Evolutionary conservation across 208 protist species (phyloP).

Genomic region (Angomonas ambiguus): DNA sequence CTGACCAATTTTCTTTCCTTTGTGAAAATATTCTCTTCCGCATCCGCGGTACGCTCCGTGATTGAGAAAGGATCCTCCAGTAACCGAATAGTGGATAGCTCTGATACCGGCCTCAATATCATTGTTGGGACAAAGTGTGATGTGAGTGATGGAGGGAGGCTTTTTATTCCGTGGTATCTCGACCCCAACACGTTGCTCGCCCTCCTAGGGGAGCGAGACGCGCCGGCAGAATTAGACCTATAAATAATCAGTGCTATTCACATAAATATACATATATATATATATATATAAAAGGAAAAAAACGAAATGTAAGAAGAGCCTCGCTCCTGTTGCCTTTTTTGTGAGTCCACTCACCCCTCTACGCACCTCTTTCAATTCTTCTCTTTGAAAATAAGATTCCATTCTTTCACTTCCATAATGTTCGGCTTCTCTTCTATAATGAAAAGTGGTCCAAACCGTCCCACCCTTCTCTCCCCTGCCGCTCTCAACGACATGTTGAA

Average conservation of each 20-base stretch:
- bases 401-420: not conserved
- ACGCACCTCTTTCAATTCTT: not conserved
- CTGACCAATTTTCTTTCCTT: constrained; percentile 76
- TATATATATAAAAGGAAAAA: not conserved
- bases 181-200: constrained; percentile 61
- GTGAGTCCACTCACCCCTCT: not conserved
- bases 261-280: constrained; percentile 16
- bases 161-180: constrained; percentile 78
- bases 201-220: constrained; percentile 27
- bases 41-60: constrained; percentile 49
- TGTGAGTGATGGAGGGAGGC: constrained; percentile 67
- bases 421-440: not conserved
- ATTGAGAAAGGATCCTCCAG: constrained; percentile 15
- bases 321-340: not conserved
- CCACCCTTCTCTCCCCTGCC: not conserved
- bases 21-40: constrained; percentile 51
- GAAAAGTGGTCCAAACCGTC: not conserved
- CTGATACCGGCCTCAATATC: constrained; percentile 51
- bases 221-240: not conserved
- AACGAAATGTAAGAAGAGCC: not conserved
- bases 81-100: constrained; percentile 15
- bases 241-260: constrained; percentile 4
- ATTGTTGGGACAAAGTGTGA: constrained; percentile 65
- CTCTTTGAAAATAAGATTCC: not conserved
- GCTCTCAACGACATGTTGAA: constrained; percentile 15